phyloP scores from a whole-genome alignment of 352 stramenopile species.

The Phytophthora cactorum region DNA sequence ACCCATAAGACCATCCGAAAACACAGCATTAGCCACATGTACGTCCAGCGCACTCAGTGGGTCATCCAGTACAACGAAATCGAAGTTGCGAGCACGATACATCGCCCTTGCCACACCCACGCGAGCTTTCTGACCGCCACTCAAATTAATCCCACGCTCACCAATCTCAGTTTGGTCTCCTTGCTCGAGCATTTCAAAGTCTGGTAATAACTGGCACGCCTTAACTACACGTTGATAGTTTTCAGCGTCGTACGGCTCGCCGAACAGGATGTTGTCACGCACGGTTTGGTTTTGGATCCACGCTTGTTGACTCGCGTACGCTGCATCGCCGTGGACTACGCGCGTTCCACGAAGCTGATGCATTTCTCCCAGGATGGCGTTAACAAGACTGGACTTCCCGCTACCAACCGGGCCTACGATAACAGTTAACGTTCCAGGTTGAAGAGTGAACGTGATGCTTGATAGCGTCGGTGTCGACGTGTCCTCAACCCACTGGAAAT shows the following conservation, averaged over 20 bases:
- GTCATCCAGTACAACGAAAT: slow-evolving; percentile 74
- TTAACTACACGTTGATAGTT: slow-evolving; percentile 62
- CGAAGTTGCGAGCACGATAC: slow-evolving; percentile 57
- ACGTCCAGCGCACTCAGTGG: slow-evolving; percentile 76
- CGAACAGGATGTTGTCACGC: slow-evolving; percentile 68
- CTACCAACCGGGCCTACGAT: slow-evolving; percentile 57
- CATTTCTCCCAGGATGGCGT: slow-evolving; percentile 60
- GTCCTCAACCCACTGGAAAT: slow-evolving; percentile 32
- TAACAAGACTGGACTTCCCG: slow-evolving; percentile 59
- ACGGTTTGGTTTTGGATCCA: slow-evolving; percentile 69
- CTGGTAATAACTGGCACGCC: slow-evolving; percentile 82
- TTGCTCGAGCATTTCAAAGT: slow-evolving; percentile 79
- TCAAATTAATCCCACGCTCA: slow-evolving; percentile 85
- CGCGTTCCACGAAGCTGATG: slow-evolving; percentile 31
- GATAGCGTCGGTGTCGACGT: slow-evolving; percentile 8
- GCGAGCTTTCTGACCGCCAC: slow-evolving; percentile 82
- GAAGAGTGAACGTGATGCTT: slow-evolving; percentile 60
- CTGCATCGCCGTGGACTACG: slow-evolving; percentile 36
- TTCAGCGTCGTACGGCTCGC: slow-evolving; percentile 38
- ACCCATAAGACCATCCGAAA: slow-evolving; percentile 83
- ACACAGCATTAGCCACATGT: slow-evolving; percentile 94
- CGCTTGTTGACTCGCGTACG: slow-evolving; percentile 47
- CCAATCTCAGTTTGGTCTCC: slow-evolving; percentile 96
- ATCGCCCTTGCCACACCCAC: slow-evolving; percentile 64
- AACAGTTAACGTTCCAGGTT: slow-evolving; percentile 48